A percentile compares a stretch with the other conserved stretches of the same genome.
These are phyloP conservation scores for Moesziomyces globuligerus DNA, from an alignment of 1,284 basidiomycete species.

Conservation along the genomic window DNA sequence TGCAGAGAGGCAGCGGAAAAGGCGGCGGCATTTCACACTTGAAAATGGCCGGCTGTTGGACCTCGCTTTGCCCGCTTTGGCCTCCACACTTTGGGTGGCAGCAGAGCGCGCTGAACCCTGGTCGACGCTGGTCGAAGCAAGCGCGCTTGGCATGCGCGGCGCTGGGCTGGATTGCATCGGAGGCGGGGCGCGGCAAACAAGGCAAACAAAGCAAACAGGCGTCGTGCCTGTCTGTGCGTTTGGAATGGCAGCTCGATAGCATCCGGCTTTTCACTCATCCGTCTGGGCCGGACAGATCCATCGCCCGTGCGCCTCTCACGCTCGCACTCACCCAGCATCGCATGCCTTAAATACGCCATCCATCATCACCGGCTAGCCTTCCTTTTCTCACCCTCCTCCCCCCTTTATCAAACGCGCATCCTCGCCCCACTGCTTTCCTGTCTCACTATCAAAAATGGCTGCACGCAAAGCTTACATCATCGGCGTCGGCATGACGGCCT, in stretches of 20 bases:
- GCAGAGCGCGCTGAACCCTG: too few relatives aligned
- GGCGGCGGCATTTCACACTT: slow-evolving; percentile 12
- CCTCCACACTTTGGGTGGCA: too few relatives aligned
- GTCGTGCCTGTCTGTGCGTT: too few relatives aligned
- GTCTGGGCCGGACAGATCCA: too few relatives aligned
- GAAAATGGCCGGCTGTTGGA: slow-evolving; percentile 16
- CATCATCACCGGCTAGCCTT: neutral
- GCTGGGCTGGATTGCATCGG: too few relatives aligned
- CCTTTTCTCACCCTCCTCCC: neutral
- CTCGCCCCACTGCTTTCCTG: neutral
- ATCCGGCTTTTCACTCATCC: too few relatives aligned
- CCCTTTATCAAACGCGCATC: neutral
- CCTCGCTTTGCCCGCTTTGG: slow-evolving; percentile 17
- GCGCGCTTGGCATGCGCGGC: too few relatives aligned
- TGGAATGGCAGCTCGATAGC: too few relatives aligned
- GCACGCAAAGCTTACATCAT: slow-evolving; percentile 69
- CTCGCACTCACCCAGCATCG: too few relatives aligned
- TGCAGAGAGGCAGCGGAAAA: neutral
- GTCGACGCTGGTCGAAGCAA: too few relatives aligned
- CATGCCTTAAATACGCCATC: slow-evolving; percentile 19
- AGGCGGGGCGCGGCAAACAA: too few relatives aligned
- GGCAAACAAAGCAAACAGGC: too few relatives aligned
- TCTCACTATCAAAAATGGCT: slow-evolving; percentile 21
- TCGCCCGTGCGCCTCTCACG: neutral
- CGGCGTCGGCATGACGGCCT: slow-evolving; percentile 81